Evolutionary conservation across 257 asterid species (phyloP).

Genomic region (Prunella vulgaris): DNA sequence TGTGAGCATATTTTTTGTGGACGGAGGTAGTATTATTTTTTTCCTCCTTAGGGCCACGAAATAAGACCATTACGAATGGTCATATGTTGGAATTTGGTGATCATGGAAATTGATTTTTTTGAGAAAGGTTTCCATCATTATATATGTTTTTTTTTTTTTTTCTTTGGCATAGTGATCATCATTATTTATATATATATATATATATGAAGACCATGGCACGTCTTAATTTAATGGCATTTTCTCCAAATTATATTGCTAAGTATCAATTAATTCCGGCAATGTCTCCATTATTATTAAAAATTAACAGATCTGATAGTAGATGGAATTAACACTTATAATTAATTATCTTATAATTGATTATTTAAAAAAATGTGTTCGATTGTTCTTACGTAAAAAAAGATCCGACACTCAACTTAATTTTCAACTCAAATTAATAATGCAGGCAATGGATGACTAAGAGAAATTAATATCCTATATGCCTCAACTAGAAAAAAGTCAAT

Average conservation of each 20-base stretch:
- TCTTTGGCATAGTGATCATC: too few relatives aligned
- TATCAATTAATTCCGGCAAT: not conserved
- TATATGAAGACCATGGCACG: not conserved
- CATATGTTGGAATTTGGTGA: not conserved
- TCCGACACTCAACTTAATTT: not conserved
- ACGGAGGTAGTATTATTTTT: too few relatives aligned
- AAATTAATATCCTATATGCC: not conserved
- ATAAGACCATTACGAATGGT: not conserved
- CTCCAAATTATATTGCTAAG: not conserved
- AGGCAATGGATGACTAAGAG: too few relatives aligned
- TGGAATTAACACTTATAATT: too few relatives aligned
- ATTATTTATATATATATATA: too few relatives aligned
- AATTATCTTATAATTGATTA: too few relatives aligned
- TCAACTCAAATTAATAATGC: too few relatives aligned
- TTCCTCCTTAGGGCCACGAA: not conserved
- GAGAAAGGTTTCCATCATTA: constrained; percentile 10
- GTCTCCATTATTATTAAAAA: not conserved
- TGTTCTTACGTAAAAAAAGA: not conserved
- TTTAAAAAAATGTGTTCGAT: not conserved
- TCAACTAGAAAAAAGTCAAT: not conserved
- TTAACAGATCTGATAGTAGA: too few relatives aligned
- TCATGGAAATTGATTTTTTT: constrained; percentile 22
- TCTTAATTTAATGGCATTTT: not conserved
- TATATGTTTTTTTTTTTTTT: too few relatives aligned
- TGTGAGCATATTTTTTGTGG: too few relatives aligned